phyloP scores from a whole-genome alignment of 768 basidiomycete genomes.

The Lactarius sanguifluus region DNA sequence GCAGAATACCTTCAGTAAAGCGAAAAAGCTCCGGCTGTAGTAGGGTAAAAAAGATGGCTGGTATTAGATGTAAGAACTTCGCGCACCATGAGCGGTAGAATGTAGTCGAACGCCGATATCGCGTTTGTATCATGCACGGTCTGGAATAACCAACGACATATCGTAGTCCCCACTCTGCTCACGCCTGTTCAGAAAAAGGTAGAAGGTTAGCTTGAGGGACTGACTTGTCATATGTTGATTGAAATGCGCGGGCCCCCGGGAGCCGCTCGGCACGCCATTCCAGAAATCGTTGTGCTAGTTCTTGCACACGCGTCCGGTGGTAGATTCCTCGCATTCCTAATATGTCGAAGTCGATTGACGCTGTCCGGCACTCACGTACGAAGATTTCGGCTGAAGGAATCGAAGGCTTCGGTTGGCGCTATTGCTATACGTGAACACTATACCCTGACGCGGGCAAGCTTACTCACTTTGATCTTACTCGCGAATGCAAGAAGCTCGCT shows the following conservation, averaged over 20 bases:
- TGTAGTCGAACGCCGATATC: constrained; percentile 73
- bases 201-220: constrained; percentile 25
- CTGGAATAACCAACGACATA: constrained; percentile 78
- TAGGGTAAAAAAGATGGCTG: constrained; percentile 16
- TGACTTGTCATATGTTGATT: constrained; percentile 82
- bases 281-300: constrained; percentile 63
- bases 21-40: constrained; percentile 71
- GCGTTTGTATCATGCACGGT: constrained; percentile 77
- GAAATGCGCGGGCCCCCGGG: constrained; percentile 75
- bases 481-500: constrained; percentile 72
- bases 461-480: constrained; percentile 64
- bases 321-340: constrained; percentile 70
- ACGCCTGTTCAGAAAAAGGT: constrained; percentile 9
- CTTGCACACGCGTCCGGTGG: constrained; percentile 56
- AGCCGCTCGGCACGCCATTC: constrained; percentile 69
- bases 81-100: constrained; percentile 75
- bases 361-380: constrained; percentile 61
- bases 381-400: constrained; percentile 60
- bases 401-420: constrained; percentile 69
- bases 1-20: constrained; percentile 60
- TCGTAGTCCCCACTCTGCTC: constrained; percentile 57
- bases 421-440: constrained; percentile 18
- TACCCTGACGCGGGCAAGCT: not conserved
- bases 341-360: constrained; percentile 62
- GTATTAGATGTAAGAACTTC: constrained; percentile 1